A percentile compares a stretch with the other conserved stretches of the same genome.
Evolutionary conservation across 2,329 filamentous ascomycete genomes (phyloP).

Genomic region (Bipolaris sorokiniana): DNA sequence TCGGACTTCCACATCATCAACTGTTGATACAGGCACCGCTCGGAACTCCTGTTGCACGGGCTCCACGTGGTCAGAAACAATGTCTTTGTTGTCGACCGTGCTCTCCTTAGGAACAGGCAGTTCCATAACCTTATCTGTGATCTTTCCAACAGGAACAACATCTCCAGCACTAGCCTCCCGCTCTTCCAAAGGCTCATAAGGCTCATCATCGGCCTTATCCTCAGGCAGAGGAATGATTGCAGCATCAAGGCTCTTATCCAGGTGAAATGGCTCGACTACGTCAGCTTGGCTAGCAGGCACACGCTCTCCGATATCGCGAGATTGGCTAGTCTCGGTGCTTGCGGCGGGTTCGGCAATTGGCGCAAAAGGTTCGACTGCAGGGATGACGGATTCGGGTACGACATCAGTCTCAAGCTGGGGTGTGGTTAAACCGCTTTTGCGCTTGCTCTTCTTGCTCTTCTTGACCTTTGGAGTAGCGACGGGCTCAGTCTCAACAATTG

Average conservation of each 20-base stretch:
- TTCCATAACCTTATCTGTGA: constrained; percentile 2
- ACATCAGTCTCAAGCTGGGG: constrained; percentile 6
- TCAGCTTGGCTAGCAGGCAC: background rate
- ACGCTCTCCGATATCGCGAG: background rate
- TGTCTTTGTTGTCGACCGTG: background rate
- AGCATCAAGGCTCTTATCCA: constrained; percentile 6
- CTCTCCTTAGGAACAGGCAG: background rate
- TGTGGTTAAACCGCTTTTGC: constrained; percentile 7
- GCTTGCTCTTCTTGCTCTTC: constrained; percentile 15
- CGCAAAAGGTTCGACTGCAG: background rate
- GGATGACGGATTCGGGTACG: constrained; percentile 1
- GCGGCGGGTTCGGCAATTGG: background rate
- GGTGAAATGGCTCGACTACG: background rate
- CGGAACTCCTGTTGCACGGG: background rate
- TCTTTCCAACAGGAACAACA: background rate
- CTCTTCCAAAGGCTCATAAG: constrained; percentile 1
- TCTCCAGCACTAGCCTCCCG: background rate
- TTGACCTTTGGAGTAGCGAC: constrained; percentile 9
- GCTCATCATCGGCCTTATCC: constrained; percentile 5
- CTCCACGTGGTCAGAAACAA: background rate
- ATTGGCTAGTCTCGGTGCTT: background rate
- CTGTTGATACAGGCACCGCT: background rate
- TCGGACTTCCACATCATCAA: background rate
- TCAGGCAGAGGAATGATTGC: constrained; percentile 8
- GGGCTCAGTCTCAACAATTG: background rate